A percentile compares a stretch with the other conserved stretches of the same genome.
Evolutionary conservation across 208 protist species (phyloP).

Genomic region (Angomonas ambiguus): DNA sequence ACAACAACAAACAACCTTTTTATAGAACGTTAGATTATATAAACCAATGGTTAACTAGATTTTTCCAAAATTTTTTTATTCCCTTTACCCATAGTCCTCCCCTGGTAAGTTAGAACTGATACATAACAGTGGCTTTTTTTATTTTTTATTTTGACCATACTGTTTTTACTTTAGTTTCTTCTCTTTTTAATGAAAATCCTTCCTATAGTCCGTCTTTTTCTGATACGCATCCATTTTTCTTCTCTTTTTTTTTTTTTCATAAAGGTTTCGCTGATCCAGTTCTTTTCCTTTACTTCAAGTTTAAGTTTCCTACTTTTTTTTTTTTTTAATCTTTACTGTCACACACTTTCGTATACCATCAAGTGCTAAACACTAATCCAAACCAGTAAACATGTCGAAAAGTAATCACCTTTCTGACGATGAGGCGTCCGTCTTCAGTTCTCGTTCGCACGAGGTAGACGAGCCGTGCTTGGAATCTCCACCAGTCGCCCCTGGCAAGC

Average conservation of each 20-base stretch:
- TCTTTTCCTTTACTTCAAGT: not conserved
- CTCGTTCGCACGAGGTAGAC: not conserved
- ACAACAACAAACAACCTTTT: not conserved
- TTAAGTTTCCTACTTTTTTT: not conserved
- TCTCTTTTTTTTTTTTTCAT: not conserved
- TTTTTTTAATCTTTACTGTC: not conserved
- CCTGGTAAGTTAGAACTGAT: not conserved
- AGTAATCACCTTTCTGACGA: slow-evolving; percentile 24
- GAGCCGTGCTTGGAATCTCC: not conserved
- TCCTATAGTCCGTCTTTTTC: too few relatives aligned
- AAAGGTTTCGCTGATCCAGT: not conserved
- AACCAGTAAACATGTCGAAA: slow-evolving; percentile 2
- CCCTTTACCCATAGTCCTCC: not conserved
- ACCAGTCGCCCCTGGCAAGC: not conserved
- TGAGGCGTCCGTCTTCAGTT: slow-evolving; percentile 23
- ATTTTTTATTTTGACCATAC: not conserved
- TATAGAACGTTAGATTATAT: not conserved
- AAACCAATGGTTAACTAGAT: not conserved
- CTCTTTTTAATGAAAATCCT: not conserved
- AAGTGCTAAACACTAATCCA: not conserved
- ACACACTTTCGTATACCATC: not conserved
- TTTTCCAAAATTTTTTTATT: not conserved
- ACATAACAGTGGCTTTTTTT: not conserved
- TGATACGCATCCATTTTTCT: not conserved
- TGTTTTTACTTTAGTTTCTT: not conserved